Conservation (phyloP, 2,329 filamentous ascomycete species). For the Ceratocystiopsis sp. region DNA sequence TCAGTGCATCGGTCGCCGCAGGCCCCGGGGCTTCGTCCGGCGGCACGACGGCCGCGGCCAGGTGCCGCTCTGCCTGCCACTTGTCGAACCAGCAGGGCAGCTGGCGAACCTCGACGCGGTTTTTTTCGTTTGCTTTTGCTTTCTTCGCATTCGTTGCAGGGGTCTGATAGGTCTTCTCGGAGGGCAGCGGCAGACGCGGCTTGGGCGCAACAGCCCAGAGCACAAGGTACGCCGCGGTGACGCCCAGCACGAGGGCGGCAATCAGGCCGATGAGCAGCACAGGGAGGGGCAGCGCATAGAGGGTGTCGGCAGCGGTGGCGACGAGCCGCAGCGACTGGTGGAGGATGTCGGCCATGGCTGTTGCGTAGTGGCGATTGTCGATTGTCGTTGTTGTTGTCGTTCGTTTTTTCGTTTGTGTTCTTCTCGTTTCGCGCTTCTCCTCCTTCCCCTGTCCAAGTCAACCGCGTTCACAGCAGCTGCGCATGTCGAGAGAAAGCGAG, state of each 20-base stretch:
- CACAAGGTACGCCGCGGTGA: conserved; percentile 35
- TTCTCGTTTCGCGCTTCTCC: background rate
- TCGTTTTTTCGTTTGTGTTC: background rate
- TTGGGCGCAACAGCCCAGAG: conserved; percentile 64
- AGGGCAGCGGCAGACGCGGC: conserved; percentile 54
- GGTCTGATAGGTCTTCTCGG: conserved; percentile 76
- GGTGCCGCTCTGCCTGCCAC: conserved; percentile 45
- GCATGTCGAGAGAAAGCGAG: conserved; percentile 1
- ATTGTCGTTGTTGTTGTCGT: background rate
- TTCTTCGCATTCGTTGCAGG: conserved; percentile 12
- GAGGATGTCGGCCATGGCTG: conserved; percentile 5
- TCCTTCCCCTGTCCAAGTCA: background rate
- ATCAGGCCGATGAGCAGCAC: conserved; percentile 7
- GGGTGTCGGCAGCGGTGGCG: conserved; percentile 1
- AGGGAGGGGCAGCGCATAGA: conserved; percentile 4
- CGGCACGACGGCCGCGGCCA: conserved; percentile 18
- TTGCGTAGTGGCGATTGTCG: background rate
- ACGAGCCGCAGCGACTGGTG: background rate
- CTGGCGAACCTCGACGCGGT: conserved; percentile 27
- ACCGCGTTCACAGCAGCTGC: conserved; percentile 1
- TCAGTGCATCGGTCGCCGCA: conserved; percentile 1
- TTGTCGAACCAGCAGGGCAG: conserved; percentile 81
- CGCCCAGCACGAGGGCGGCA: conserved; percentile 1
- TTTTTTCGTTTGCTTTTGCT: conserved; percentile 35
- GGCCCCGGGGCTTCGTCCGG: background rate